Evolutionary conservation across 225 moss, liverwort and hornwort genomes (phyloP).

Genomic region (Ulota crispa): DNA sequence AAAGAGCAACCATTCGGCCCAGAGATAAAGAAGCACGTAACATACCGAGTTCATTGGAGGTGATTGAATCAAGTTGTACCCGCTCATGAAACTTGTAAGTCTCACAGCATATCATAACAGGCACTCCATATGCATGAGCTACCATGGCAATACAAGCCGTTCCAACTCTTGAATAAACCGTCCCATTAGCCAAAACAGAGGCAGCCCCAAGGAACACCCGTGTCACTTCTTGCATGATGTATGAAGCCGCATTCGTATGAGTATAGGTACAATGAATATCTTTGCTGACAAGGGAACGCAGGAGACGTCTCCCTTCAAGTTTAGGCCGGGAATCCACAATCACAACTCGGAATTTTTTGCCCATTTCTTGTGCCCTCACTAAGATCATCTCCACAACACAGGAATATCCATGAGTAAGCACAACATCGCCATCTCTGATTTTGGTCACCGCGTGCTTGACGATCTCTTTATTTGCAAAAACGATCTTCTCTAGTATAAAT

Average conservation of each 20-base stretch:
- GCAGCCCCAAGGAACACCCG: conserved; percentile 94
- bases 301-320: conserved; percentile 74
- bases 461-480: conserved; percentile 92
- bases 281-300: conserved; percentile 61
- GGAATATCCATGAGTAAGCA: conserved; percentile 85
- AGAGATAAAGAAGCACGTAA: conserved; percentile 4
- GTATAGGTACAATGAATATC: conserved; percentile 84
- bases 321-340: conserved; percentile 95
- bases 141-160: conserved; percentile 98
- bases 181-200: conserved; percentile 89
- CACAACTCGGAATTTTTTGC: conserved; percentile 83
- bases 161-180: conserved; percentile 95
- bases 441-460: conserved; percentile 88
- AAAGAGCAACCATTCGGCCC: background rate
- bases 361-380: conserved; percentile 75
- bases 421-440: conserved; percentile 88
- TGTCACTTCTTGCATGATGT: conserved; percentile 96
- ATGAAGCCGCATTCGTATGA: conserved; percentile 73
- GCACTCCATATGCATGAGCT: conserved; percentile 84
- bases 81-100: conserved; percentile 98
- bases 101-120: conserved; percentile 96
- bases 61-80: conserved; percentile 94
- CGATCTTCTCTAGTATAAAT: conserved; percentile 83
- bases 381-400: conserved; percentile 93
- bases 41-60: conserved; percentile 86